phyloP scores from a whole-genome alignment of 495 filamentous ascomycete species.

The Haplographium delicatum region DNA sequence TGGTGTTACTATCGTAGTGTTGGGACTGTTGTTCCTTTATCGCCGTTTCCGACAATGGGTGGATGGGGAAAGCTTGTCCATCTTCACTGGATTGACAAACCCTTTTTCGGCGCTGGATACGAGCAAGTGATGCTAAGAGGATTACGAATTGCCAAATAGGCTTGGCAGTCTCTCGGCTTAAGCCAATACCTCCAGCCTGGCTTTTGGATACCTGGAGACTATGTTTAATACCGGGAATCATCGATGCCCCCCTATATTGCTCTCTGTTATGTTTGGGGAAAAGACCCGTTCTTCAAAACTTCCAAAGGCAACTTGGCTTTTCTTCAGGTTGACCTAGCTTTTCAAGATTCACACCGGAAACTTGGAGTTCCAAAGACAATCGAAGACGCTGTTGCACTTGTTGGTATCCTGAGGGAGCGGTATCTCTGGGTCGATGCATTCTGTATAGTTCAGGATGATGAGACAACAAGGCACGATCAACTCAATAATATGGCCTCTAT shows the following conservation, averaged over 20 bases:
- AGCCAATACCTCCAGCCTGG: background rate
- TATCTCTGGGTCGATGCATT: conserved; percentile 31
- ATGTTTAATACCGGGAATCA: background rate
- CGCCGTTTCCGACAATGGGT: background rate
- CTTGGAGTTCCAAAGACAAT: conserved; percentile 20
- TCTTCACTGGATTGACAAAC: conserved; percentile 9
- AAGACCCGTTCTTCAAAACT: conserved; percentile 3
- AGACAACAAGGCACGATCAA: conserved; percentile 14
- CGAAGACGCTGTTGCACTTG: conserved; percentile 21
- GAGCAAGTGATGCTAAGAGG: background rate
- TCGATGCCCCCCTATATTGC: conserved; percentile 18
- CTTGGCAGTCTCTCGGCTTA: background rate
- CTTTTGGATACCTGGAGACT: conserved; percentile 5
- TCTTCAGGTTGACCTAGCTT: background rate
- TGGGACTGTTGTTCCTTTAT: background rate
- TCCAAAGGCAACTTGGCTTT: background rate
- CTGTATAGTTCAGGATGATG: conserved; percentile 27
- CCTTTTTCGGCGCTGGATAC: conserved; percentile 6
- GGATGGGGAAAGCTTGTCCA: conserved; percentile 1
- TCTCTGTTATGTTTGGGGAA: conserved; percentile 29
- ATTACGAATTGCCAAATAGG: conserved; percentile 1
- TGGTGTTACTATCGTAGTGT: too few species aligned
- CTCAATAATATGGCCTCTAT: conserved; percentile 25
- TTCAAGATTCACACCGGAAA: background rate
- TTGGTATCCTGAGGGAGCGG: conserved; percentile 10